These are phyloP conservation scores for Sicyos edulis DNA, from an alignment of 306 rosid genomes.

Conservation along the genomic window DNA sequence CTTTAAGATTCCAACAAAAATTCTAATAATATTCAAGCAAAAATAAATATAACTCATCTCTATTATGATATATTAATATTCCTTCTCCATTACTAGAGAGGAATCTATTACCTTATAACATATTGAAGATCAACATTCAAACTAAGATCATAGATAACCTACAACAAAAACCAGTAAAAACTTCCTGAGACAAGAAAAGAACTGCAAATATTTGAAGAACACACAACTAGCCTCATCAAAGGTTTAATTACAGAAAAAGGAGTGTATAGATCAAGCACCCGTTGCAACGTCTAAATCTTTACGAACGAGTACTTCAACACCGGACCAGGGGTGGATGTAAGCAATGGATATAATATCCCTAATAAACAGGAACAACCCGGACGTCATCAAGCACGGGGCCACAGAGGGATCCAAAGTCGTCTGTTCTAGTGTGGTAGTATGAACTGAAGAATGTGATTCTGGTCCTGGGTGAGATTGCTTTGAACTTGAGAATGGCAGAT, in stretches of 20 bases:
- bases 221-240: conserved; percentile 2
- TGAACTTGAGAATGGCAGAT: conserved; percentile 55
- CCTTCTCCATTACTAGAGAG: conserved; percentile 5
- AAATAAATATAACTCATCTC: too few species aligned
- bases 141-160: conserved; percentile 1
- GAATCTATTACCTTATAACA: not conserved
- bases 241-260: conserved; percentile 12
- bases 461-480: conserved; percentile 53
- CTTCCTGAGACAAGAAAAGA: not conserved
- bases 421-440: conserved; percentile 68
- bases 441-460: conserved; percentile 90
- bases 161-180: conserved; percentile 4
- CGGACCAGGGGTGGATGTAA: not conserved
- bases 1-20: too few species aligned
- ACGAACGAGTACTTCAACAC: not conserved
- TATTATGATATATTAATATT: not conserved
- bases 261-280: not conserved
- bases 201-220: not conserved
- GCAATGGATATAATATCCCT: conserved; percentile 6
- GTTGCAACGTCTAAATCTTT: conserved; percentile 13
- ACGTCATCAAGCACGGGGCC: conserved; percentile 85
- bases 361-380: conserved; percentile 41
- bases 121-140: conserved; percentile 10
- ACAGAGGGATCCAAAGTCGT: conserved; percentile 81
- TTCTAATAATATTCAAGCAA: too few species aligned